Conservation (phyloP, 2,329 filamentous ascomycete species). For the Leptographium wingfieldii region DNA sequence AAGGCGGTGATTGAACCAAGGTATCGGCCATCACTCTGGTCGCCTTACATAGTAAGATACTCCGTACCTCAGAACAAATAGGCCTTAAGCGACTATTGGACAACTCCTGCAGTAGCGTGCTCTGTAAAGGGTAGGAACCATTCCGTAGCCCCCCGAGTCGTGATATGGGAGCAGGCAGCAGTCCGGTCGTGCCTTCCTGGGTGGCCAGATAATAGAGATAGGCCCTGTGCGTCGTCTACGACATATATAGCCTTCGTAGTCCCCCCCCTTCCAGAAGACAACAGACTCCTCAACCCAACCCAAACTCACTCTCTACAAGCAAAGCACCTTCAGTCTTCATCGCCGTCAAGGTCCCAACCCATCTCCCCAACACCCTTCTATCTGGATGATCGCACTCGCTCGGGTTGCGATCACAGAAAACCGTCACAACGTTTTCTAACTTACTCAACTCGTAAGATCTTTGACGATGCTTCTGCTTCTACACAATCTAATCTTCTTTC, state of each 20-base stretch:
- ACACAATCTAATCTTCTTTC: constrained; percentile 6
- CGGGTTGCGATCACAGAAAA: constrained; percentile 44
- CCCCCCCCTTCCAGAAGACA: background rate
- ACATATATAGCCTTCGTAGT: background rate
- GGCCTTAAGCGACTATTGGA: background rate
- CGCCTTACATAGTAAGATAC: background rate
- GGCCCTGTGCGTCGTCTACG: background rate
- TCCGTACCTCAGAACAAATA: too few relatives aligned
- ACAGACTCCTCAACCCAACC: background rate
- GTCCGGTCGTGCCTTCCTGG: background rate
- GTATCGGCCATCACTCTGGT: background rate
- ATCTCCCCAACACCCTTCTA: background rate
- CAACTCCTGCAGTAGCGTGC: background rate
- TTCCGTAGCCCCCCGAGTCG: background rate
- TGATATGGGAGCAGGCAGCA: background rate
- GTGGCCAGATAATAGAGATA: background rate
- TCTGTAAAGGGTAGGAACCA: background rate
- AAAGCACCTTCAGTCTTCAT: background rate
- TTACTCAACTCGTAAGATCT: constrained; percentile 80
- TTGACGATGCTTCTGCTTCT: background rate
- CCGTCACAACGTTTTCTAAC: constrained; percentile 97
- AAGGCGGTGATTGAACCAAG: background rate
- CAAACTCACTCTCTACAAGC: background rate
- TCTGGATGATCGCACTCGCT: constrained; percentile 11
- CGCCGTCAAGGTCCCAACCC: background rate